Conservation (phyloP, 1,139 yeast genomes). For the Debaryomyces robertsiae region DNA sequence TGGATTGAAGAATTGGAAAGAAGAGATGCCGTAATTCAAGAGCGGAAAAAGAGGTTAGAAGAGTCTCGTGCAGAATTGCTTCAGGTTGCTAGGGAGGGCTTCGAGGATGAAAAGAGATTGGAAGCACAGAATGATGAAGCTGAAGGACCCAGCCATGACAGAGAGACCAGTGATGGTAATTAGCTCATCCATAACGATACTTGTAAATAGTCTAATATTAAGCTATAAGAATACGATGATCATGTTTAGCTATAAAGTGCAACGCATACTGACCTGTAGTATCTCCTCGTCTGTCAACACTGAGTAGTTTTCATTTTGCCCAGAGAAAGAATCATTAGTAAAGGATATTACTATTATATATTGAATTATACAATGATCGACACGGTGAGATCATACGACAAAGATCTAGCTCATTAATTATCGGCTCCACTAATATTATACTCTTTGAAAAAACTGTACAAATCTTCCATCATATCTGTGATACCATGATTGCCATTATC, state of each 20-base stretch:
- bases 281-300: too few relatives aligned
- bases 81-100: constrained; percentile 45
- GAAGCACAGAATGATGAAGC: not conserved
- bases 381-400: not conserved
- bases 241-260: too few relatives aligned
- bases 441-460: constrained; percentile 50
- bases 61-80: constrained; percentile 42
- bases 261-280: too few relatives aligned
- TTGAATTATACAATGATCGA: too few relatives aligned
- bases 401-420: constrained; percentile 24
- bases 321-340: too few relatives aligned
- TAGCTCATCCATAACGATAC: too few relatives aligned
- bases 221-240: too few relatives aligned
- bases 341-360: too few relatives aligned
- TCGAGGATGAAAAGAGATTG: constrained; percentile 24
- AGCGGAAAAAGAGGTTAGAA: constrained; percentile 53
- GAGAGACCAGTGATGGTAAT: too few relatives aligned
- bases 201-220: not conserved
- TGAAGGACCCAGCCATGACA: not conserved
- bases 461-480: constrained; percentile 58
- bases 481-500: constrained; percentile 55
- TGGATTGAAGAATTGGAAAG: constrained; percentile 93
- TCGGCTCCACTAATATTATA: constrained; percentile 48
- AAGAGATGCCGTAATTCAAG: constrained; percentile 73
- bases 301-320: too few relatives aligned